Conservation (phyloP, 768 basidiomycete genomes). For the Strobilomyces confusus region DNA sequence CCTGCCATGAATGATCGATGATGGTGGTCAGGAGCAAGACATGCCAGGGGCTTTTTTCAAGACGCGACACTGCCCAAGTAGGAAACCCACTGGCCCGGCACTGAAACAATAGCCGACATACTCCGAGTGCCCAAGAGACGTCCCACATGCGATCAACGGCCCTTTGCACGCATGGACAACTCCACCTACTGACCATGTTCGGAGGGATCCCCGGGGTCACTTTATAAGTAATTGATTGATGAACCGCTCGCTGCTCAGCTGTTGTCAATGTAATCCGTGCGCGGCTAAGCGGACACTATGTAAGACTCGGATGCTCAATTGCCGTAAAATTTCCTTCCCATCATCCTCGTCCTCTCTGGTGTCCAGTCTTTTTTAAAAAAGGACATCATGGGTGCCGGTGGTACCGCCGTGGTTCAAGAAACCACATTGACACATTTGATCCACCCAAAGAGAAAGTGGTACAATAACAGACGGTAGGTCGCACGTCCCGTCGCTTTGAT, state of each 20-base stretch:
- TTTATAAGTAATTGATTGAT: no score
- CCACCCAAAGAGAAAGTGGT: conserved; percentile 69
- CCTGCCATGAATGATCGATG: conserved; percentile 45
- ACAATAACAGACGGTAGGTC: conserved; percentile 67
- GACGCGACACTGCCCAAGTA: neutral
- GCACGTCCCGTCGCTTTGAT: neutral
- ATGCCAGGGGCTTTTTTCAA: neutral
- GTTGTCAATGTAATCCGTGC: no score
- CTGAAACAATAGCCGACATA: no score
- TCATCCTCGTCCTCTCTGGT: neutral
- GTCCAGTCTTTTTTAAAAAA: neutral
- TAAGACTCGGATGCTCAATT: no score
- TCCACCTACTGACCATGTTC: neutral
- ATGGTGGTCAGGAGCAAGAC: conserved; percentile 11
- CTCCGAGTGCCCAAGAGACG: no score
- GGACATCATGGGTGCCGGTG: conserved; percentile 51
- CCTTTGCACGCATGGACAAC: no score
- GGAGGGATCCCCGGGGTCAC: no score
- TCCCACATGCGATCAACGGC: no score
- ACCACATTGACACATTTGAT: conserved; percentile 50
- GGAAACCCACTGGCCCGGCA: neutral
- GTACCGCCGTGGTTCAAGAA: conserved; percentile 29
- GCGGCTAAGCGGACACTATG: no score
- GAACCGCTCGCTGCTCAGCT: no score
- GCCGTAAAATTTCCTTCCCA: no score